Evolutionary conservation across 2,329 filamentous ascomycete species (phyloP).

Genomic region (Pseudopyricularia javanii): DNA sequence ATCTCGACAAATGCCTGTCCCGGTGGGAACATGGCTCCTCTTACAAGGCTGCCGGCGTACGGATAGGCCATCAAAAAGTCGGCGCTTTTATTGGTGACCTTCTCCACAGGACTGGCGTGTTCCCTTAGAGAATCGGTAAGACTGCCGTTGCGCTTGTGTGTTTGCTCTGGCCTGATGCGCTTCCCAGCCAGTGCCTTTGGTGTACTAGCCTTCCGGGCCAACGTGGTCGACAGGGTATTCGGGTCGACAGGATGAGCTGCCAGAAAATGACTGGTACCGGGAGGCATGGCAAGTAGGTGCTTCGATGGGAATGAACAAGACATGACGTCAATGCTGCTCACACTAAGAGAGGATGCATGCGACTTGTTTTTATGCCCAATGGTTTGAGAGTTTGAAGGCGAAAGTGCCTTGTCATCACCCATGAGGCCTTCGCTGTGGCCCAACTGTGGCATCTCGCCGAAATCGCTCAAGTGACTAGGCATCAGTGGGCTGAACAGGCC

Average conservation of each 20-base stretch:
- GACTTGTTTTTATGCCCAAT: slow-evolving; percentile 17
- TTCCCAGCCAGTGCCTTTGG: slow-evolving; percentile 47
- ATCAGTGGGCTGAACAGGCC: slow-evolving; percentile 17
- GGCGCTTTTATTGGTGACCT: slow-evolving; percentile 36
- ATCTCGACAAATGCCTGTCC: slow-evolving; percentile 69
- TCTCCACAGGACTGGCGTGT: slow-evolving; percentile 36
- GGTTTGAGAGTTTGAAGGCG: slow-evolving; percentile 21
- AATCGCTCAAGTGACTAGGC: slow-evolving; percentile 22
- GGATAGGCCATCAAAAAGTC: slow-evolving; percentile 51
- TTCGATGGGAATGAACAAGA: slow-evolving; percentile 54
- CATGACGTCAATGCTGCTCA: slow-evolving; percentile 46
- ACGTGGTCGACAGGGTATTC: slow-evolving; percentile 29
- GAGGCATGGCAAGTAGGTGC: slow-evolving; percentile 24
- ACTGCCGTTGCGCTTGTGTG: slow-evolving; percentile 76
- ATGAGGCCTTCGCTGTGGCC: slow-evolving; percentile 35
- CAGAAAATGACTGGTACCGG: slow-evolving; percentile 27
- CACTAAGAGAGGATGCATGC: slow-evolving; percentile 41
- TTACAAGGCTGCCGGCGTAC: slow-evolving; percentile 72
- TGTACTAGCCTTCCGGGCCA: slow-evolving; percentile 35
- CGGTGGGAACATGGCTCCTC: slow-evolving; percentile 75
- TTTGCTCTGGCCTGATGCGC: slow-evolving; percentile 38
- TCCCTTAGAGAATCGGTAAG: slow-evolving; percentile 76
- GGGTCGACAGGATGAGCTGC: slow-evolving; percentile 45
- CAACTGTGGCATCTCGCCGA: slow-evolving; percentile 31
- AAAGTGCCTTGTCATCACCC: slow-evolving; percentile 30